A percentile compares a stretch with the other conserved stretches of the same genome.
These are phyloP conservation scores for Phytopythium helicoides DNA, from an alignment of 352 stramenopile genomes.

Conservation along the genomic window DNA sequence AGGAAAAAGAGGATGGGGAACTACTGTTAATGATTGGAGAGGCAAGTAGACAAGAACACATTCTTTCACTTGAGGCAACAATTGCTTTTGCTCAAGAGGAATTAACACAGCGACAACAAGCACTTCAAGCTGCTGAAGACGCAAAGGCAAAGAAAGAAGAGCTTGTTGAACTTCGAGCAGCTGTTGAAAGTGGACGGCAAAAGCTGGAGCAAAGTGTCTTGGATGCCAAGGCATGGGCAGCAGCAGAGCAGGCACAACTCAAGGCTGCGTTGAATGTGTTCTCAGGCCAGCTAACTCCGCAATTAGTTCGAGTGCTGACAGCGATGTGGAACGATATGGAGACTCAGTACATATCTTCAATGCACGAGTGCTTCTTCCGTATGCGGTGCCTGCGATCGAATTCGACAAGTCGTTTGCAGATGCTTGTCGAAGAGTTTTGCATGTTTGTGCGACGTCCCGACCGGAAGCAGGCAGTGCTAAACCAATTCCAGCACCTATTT, in stretches of 20 bases:
- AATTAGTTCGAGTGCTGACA: constrained; percentile 26
- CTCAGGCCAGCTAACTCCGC: constrained; percentile 32
- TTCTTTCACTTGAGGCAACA: constrained; percentile 30
- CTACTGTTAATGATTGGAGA: constrained; percentile 25
- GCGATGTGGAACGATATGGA: constrained; percentile 62
- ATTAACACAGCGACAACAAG: constrained; percentile 28
- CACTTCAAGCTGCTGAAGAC: constrained; percentile 59
- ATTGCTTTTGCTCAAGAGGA: constrained; percentile 39
- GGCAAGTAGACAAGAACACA: constrained; percentile 31
- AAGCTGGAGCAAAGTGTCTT: constrained; percentile 25
- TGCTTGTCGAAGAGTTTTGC: constrained; percentile 46
- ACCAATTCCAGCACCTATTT: constrained; percentile 67
- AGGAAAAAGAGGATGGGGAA: constrained; percentile 26
- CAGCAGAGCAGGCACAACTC: constrained; percentile 13
- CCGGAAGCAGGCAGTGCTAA: constrained; percentile 59
- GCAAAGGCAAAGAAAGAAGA: constrained; percentile 82
- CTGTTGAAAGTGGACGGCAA: constrained; percentile 32
- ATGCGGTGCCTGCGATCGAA: constrained; percentile 32
- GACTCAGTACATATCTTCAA: constrained; percentile 39
- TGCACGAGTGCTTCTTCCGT: constrained; percentile 42
- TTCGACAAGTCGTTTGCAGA: constrained; percentile 22
- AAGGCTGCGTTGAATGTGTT: constrained; percentile 11
- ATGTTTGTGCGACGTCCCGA: constrained; percentile 60
- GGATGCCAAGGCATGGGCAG: constrained; percentile 17
- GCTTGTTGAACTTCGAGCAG: constrained; percentile 39